These are phyloP conservation scores for Sporothrix phasma DNA, from an alignment of 2,329 filamentous ascomycete species.

Conservation along the genomic window DNA sequence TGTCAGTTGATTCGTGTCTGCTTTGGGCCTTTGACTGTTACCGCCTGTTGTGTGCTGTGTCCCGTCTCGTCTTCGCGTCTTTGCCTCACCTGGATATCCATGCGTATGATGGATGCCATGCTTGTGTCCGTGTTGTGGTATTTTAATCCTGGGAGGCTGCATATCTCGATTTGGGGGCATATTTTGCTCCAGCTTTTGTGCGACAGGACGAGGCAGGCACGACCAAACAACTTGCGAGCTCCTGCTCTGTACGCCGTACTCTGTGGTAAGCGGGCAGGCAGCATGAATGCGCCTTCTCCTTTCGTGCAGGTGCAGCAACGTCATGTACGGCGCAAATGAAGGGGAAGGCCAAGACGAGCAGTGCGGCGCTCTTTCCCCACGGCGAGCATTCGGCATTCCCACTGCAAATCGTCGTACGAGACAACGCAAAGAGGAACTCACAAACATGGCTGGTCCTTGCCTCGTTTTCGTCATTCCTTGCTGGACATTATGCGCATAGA, in stretches of 20 bases:
- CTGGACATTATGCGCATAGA: not conserved
- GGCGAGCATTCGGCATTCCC: not conserved
- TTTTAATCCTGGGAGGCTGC: no score
- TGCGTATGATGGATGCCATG: not conserved
- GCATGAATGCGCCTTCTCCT: not conserved
- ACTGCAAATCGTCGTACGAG: no score
- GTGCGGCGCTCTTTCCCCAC: not conserved
- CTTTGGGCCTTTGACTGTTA: not conserved
- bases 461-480: not conserved
- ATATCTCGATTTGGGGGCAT: not conserved
- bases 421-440: not conserved
- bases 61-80: no score
- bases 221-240: not conserved
- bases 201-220: not conserved
- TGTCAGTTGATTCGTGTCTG: conserved; percentile 1
- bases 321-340: not conserved
- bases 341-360: not conserved
- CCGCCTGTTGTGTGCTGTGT: not conserved
- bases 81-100: not conserved
- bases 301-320: conserved; percentile 6
- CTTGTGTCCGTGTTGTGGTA: not conserved
- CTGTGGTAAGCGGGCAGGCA: not conserved
- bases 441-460: not conserved
- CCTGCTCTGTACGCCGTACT: no score
- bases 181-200: not conserved